A percentile compares a stretch with the other conserved stretches of the same genome.
These are phyloP conservation scores for Galeopsis tetrahit DNA, from an alignment of 257 asterid species.

Conservation along the genomic window DNA sequence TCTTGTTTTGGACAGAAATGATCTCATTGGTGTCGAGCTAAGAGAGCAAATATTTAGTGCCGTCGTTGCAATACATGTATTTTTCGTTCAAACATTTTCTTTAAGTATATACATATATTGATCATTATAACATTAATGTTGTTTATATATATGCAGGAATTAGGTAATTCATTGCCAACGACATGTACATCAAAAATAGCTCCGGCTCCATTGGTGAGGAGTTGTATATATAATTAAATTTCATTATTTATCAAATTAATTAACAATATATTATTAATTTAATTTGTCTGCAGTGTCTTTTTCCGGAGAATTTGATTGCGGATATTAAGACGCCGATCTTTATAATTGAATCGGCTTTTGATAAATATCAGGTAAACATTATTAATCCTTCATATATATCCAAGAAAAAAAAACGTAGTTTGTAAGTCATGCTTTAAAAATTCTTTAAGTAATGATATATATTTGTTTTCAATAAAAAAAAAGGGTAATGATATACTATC, in stretches of 20 bases:
- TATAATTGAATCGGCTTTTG: constrained; percentile 45
- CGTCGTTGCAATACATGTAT: background rate
- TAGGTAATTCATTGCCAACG: constrained; percentile 27
- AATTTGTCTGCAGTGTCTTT: too few relatives aligned
- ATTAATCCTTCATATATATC: too few relatives aligned
- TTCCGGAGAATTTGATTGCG: constrained; percentile 37
- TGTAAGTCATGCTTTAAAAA: too few relatives aligned
- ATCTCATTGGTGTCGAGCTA: background rate
- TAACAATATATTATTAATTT: too few relatives aligned
- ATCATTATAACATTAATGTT: background rate
- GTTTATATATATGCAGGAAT: constrained; percentile 20
- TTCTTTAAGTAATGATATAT: too few relatives aligned
- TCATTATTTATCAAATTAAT: too few relatives aligned
- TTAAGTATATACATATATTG: background rate
- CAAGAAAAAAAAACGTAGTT: too few relatives aligned
- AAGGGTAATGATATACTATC: too few relatives aligned
- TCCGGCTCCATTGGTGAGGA: constrained; percentile 28
- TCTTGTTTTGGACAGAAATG: background rate
- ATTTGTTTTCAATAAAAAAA: too few relatives aligned
- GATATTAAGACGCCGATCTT: constrained; percentile 47
- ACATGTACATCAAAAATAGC: constrained; percentile 37
- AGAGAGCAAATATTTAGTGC: background rate
- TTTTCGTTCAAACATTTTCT: background rate
- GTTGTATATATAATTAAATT: too few relatives aligned
- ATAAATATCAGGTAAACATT: constrained; percentile 42